These are phyloP conservation scores for Parietaria judaica DNA, from an alignment of 306 rosid genomes.

Conservation along the genomic window DNA sequence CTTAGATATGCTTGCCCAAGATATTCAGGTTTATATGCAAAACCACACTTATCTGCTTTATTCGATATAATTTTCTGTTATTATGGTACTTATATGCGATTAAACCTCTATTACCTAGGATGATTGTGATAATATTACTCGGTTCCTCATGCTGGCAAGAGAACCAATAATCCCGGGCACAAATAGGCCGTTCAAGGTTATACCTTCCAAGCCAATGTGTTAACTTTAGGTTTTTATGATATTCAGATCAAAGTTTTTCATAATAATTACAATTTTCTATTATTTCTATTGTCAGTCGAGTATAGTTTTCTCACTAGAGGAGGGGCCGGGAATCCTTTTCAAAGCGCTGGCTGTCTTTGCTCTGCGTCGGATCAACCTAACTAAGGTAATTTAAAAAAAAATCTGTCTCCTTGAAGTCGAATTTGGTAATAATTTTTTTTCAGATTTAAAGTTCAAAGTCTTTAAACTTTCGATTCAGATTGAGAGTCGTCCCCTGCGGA, in stretches of 20 bases:
- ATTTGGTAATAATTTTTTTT: constrained; percentile 6
- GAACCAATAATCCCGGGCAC: constrained; percentile 94
- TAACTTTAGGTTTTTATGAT: constrained; percentile 4
- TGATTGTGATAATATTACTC: constrained; percentile 81
- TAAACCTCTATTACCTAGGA: constrained; percentile 50
- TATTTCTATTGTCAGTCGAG: constrained; percentile 50
- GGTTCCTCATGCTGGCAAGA: constrained; percentile 84
- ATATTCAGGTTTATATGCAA: constrained; percentile 66
- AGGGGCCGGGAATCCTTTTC: constrained; percentile 93
- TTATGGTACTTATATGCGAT: constrained; percentile 9
- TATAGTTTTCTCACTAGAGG: constrained; percentile 91
- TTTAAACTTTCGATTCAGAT: constrained; percentile 47
- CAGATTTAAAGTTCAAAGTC: neutral
- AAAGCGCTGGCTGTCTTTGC: constrained; percentile 99
- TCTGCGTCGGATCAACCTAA: constrained; percentile 76
- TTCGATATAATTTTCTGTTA: neutral
- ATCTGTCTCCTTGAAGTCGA: constrained; percentile 9
- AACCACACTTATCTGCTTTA: neutral
- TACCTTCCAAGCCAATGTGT: constrained; percentile 1
- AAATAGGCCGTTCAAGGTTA: constrained; percentile 85
- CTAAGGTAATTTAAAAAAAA: constrained; percentile 41
- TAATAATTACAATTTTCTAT: constrained; percentile 1
- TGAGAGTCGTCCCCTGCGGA: constrained; percentile 93
- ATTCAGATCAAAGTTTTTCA: neutral
- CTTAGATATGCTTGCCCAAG: constrained; percentile 67